phyloP scores from a whole-genome alignment of 441 rosid genomes.

The Syzygium syzygioides region DNA sequence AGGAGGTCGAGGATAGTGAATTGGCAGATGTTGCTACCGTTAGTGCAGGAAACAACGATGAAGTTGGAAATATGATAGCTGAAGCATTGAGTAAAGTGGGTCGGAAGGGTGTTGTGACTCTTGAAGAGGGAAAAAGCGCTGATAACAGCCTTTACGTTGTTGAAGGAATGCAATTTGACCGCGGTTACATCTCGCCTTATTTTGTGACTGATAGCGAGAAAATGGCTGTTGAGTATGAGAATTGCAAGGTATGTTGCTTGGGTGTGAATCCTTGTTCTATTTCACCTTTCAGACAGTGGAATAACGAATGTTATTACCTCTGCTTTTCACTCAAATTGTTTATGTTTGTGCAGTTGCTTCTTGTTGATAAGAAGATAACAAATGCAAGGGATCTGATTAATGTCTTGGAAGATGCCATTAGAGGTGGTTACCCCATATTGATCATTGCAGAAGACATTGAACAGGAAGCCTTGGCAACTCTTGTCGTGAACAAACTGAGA shows the following conservation, averaged over 20 bases:
- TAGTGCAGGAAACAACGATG: constrained; percentile 93
- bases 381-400: constrained; percentile 90
- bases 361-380: constrained; percentile 91
- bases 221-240: constrained; percentile 91
- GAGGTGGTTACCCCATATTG: constrained; percentile 63
- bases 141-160: constrained; percentile 93
- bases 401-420: constrained; percentile 82
- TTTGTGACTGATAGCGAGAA: constrained; percentile 93
- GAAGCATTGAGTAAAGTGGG: constrained; percentile 98
- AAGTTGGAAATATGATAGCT: constrained; percentile 94
- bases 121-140: constrained; percentile 96
- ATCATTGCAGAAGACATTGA: constrained; percentile 95
- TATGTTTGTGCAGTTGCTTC: constrained; percentile 63
- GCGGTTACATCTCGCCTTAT: constrained; percentile 96
- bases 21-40: constrained; percentile 98
- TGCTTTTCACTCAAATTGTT: not conserved
- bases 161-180: constrained; percentile 99
- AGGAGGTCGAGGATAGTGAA: constrained; percentile 98
- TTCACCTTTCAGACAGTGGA: not conserved
- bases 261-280: not conserved
- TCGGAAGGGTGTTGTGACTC: constrained; percentile 97
- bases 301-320: not conserved
- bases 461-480: constrained; percentile 96
- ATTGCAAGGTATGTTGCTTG: constrained; percentile 65
- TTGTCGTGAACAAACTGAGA: constrained; percentile 95